Percentiles rank a stretch among this genome's conserved stretches.
Conservation (phyloP, 169 alveolate genomes). For the Cyclospora cayetanensis region DNA sequence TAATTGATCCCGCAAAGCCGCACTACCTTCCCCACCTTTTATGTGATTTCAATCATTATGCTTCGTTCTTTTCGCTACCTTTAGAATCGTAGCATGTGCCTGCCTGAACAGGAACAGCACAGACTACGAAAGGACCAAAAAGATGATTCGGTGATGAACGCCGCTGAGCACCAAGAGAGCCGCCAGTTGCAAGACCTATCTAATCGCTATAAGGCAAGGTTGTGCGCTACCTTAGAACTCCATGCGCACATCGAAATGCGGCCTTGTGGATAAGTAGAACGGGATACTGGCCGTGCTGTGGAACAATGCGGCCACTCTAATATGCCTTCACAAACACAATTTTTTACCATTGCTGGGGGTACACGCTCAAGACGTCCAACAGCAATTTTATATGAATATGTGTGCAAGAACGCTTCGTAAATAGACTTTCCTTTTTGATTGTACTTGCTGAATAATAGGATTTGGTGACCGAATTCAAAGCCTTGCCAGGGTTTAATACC, state of each 20-base stretch:
- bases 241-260: not conserved
- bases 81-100: not conserved
- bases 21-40: too few relatives aligned
- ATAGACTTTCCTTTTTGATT: too few relatives aligned
- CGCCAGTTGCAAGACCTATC: not conserved
- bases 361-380: too few relatives aligned
- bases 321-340: not conserved
- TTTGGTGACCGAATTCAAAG: not conserved
- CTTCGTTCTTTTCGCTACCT: too few relatives aligned
- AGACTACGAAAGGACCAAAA: conserved; percentile 19
- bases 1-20: too few relatives aligned
- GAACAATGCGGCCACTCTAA: not conserved
- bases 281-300: not conserved
- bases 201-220: conserved; percentile 30
- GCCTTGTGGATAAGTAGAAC: not conserved
- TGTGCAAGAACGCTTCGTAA: too few relatives aligned
- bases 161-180: conserved; percentile 16
- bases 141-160: not conserved
- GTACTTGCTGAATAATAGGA: not conserved
- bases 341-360: too few relatives aligned
- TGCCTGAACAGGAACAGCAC: conserved; percentile 23
- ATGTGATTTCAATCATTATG: too few relatives aligned
- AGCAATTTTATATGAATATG: too few relatives aligned
- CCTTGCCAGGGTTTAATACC: conserved; percentile 23
- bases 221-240: not conserved